Evolutionary conservation across 768 basidiomycete species (phyloP).

Genomic region (Rhodotorula kratochvilovae): DNA sequence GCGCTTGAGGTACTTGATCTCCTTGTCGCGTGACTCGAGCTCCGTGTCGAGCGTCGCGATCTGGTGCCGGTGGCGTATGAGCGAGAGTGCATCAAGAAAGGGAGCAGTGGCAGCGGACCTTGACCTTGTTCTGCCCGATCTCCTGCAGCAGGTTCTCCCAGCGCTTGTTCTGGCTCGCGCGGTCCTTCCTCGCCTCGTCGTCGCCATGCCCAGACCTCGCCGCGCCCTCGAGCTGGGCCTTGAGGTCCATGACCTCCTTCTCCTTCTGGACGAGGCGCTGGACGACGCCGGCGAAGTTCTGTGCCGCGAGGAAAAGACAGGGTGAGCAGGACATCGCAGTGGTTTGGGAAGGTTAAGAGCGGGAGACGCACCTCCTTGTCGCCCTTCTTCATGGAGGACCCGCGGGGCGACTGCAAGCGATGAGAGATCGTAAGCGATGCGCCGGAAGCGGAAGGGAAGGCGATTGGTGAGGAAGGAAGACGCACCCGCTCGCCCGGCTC

Average conservation of each 20-base stretch:
- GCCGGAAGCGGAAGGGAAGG: not conserved
- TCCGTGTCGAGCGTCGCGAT: conserved; percentile 55
- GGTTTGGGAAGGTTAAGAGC: conserved; percentile 1
- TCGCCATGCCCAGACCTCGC: conserved; percentile 53
- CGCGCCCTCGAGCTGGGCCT: conserved; percentile 61
- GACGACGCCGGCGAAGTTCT: conserved; percentile 68
- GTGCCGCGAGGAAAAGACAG: not conserved
- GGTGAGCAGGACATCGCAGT: not conserved
- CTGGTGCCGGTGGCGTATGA: conserved; percentile 52
- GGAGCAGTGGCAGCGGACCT: conserved; percentile 51
- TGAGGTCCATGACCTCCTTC: conserved; percentile 70
- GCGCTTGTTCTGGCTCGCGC: conserved; percentile 58
- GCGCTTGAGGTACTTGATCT: conserved; percentile 69
- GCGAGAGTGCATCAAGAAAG: not conserved
- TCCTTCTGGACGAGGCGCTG: conserved; percentile 79
- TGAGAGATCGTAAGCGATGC: not conserved
- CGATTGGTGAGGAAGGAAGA: not conserved
- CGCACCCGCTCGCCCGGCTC: not conserved
- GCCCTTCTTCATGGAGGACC: conserved; percentile 50
- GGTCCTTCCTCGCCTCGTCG: conserved; percentile 67
- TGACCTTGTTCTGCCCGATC: conserved; percentile 63
- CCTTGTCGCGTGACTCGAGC: conserved; percentile 62
- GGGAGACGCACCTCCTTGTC: conserved; percentile 57
- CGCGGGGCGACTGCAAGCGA: conserved; percentile 44
- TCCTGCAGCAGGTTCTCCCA: conserved; percentile 71